Conservation (phyloP, 1,284 basidiomycete genomes). For the Vanrija sp. region DNA sequence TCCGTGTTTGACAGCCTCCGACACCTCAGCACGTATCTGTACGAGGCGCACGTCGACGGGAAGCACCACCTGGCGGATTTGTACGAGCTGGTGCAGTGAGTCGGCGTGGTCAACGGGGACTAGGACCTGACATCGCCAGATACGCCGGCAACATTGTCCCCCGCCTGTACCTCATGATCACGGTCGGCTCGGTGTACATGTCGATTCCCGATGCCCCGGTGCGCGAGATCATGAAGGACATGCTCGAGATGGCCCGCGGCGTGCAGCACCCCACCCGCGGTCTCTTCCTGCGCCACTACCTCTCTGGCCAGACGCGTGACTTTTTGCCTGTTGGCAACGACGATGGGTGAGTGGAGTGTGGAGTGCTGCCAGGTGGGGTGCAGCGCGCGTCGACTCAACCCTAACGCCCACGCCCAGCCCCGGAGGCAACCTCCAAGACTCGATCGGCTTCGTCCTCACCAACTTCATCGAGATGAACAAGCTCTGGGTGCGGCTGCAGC, state of each 20-base stretch:
- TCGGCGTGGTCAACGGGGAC: too few relatives aligned
- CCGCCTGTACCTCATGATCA: conserved; percentile 94
- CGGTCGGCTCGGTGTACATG: conserved; percentile 96
- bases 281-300: conserved; percentile 86
- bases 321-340: conserved; percentile 82
- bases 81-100: conserved; percentile 93
- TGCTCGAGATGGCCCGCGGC: conserved; percentile 97
- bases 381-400: background rate
- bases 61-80: conserved; percentile 92
- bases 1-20: conserved; percentile 90
- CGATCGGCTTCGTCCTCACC: conserved; percentile 86
- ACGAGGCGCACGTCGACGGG: conserved; percentile 82
- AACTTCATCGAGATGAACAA: conserved; percentile 99
- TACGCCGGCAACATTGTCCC: conserved; percentile 68
- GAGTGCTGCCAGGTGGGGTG: too few relatives aligned
- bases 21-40: conserved; percentile 88
- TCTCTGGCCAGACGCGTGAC: conserved; percentile 90
- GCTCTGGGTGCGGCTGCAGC: conserved; percentile 93
- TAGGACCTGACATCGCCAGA: conserved; percentile 19
- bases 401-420: conserved; percentile 55
- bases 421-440: conserved; percentile 82
- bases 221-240: conserved; percentile 98
- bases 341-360: conserved; percentile 60
- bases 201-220: conserved; percentile 89
- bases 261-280: conserved; percentile 90